Conservation (phyloP, 2,329 filamentous ascomycete genomes). For the Arthroderma sp. region DNA sequence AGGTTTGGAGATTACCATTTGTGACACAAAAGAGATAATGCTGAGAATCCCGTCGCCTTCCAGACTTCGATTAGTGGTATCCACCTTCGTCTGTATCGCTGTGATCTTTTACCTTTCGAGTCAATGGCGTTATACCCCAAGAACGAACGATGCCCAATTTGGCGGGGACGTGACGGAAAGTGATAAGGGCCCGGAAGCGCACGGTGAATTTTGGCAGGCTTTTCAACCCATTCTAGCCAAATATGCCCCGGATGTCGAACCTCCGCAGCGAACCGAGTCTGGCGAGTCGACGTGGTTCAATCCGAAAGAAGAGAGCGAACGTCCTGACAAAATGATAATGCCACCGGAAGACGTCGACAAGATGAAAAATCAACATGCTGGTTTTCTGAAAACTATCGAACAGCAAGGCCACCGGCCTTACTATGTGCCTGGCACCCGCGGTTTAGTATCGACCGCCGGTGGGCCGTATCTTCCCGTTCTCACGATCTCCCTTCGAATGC, state of each 20-base stretch:
- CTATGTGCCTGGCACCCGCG: conserved; percentile 15
- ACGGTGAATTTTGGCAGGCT: conserved; percentile 22
- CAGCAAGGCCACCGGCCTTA: conserved; percentile 5
- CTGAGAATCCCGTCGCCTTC: neutral
- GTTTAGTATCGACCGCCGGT: conserved; percentile 29
- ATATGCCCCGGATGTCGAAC: conserved; percentile 19
- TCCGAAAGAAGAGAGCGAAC: conserved; percentile 15
- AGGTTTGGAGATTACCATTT: neutral
- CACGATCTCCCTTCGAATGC: conserved; percentile 33
- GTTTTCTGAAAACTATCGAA: conserved; percentile 22
- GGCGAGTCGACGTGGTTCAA: conserved; percentile 19
- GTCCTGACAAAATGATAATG: conserved; percentile 22
- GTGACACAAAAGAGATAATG: conserved; percentile 1
- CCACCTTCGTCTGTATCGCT: conserved; percentile 2
- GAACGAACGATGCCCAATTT: neutral
- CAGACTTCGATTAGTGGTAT: neutral
- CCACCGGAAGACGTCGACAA: conserved; percentile 16
- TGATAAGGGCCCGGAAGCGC: conserved; percentile 8
- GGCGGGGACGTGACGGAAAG: neutral
- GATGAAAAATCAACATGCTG: conserved; percentile 23
- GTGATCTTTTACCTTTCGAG: conserved; percentile 5
- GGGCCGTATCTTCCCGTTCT: conserved; percentile 31
- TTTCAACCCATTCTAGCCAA: conserved; percentile 21
- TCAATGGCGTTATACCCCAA: conserved; percentile 1
- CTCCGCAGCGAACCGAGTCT: conserved; percentile 17